These are phyloP conservation scores for Cercospora sp. DNA, from an alignment of 2,329 filamentous ascomycete species.

Conservation along the genomic window DNA sequence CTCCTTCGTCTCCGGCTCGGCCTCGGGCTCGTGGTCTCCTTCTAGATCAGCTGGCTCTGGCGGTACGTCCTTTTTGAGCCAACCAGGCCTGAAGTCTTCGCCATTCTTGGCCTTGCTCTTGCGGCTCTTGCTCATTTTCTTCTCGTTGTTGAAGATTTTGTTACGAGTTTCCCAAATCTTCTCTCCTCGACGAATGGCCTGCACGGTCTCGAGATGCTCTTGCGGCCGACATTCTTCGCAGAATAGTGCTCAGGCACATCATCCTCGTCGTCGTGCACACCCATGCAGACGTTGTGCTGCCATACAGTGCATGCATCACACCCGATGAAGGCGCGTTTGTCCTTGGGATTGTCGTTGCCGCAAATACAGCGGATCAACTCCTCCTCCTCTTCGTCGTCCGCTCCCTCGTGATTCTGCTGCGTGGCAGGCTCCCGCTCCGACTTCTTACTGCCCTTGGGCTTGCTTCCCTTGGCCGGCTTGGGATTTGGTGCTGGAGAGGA, in stretches of 20 bases:
- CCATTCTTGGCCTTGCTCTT: slow-evolving; percentile 51
- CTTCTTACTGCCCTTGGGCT: slow-evolving; percentile 44
- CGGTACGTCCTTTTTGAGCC: slow-evolving; percentile 38
- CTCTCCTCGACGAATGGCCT: slow-evolving; percentile 76
- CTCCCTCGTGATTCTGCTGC: slow-evolving; percentile 48
- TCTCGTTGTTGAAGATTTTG: slow-evolving; percentile 50
- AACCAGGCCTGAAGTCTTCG: slow-evolving; percentile 34
- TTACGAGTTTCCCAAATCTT: slow-evolving; percentile 71
- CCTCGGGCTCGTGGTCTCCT: slow-evolving; percentile 7
- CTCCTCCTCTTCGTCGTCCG: slow-evolving; percentile 54
- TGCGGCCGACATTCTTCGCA: slow-evolving; percentile 88
- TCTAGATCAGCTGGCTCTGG: slow-evolving; percentile 2
- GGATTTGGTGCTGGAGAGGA: slow-evolving; percentile 49
- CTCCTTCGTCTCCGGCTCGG: background rate
- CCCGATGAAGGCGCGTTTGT: slow-evolving; percentile 89
- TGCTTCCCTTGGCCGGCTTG: slow-evolving; percentile 34
- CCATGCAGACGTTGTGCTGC: slow-evolving; percentile 98
- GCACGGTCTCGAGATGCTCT: slow-evolving; percentile 77
- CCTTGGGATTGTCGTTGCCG: slow-evolving; percentile 82
- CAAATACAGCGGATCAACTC: slow-evolving; percentile 85
- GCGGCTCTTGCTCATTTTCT: slow-evolving; percentile 63
- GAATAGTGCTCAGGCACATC: slow-evolving; percentile 79
- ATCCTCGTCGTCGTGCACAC: slow-evolving; percentile 72
- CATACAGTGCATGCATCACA: slow-evolving; percentile 91
- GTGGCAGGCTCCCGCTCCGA: slow-evolving; percentile 43